These are phyloP conservation scores for Glycine latifolia DNA, from an alignment of 306 rosid species.

Conservation along the genomic window DNA sequence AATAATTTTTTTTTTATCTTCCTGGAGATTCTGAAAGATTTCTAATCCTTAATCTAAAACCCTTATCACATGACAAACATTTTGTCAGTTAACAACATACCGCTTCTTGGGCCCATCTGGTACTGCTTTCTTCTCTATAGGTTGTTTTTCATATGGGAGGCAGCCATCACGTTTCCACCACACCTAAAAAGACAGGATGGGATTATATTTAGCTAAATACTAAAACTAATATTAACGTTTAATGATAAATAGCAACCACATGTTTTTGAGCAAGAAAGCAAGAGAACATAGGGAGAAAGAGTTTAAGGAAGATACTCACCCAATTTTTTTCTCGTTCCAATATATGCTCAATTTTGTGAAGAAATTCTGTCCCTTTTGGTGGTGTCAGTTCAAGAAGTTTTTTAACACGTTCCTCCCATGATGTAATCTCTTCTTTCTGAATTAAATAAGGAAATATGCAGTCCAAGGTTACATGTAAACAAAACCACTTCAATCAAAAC, in stretches of 20 bases:
- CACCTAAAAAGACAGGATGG: slow-evolving; percentile 61
- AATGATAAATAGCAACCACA: slow-evolving; percentile 11
- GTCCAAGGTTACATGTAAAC: slow-evolving; percentile 11
- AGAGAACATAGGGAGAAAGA: slow-evolving; percentile 19
- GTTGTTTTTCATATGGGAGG: slow-evolving; percentile 90
- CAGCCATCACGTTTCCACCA: slow-evolving; percentile 99
- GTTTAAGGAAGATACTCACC: slow-evolving; percentile 63
- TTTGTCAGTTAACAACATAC: slow-evolving; percentile 55
- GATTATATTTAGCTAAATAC: slow-evolving; percentile 14
- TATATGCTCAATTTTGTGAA: slow-evolving; percentile 85
- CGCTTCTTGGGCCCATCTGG: slow-evolving; percentile 86
- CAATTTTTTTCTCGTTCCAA: slow-evolving; percentile 95
- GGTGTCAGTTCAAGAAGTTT: slow-evolving; percentile 88
- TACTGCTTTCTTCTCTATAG: slow-evolving; percentile 67
- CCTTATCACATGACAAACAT: slow-evolving; percentile 3
- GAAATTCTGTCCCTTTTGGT: slow-evolving; percentile 83
- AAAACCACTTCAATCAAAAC: slow-evolving; percentile 35
- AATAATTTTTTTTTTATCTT: slow-evolving; percentile 18
- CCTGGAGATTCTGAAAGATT: slow-evolving; percentile 28
- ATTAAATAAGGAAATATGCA: slow-evolving; percentile 39
- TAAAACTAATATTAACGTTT: slow-evolving; percentile 1
- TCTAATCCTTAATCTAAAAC: slow-evolving; percentile 17
- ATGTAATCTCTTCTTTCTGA: slow-evolving; percentile 92
- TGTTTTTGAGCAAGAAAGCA: slow-evolving; percentile 10
- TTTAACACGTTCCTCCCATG: slow-evolving; percentile 86